A percentile compares a stretch with the other conserved stretches of the same genome.
These are phyloP conservation scores for Xerocomellus dryophilus DNA, from an alignment of 768 basidiomycete genomes.

Conservation along the genomic window DNA sequence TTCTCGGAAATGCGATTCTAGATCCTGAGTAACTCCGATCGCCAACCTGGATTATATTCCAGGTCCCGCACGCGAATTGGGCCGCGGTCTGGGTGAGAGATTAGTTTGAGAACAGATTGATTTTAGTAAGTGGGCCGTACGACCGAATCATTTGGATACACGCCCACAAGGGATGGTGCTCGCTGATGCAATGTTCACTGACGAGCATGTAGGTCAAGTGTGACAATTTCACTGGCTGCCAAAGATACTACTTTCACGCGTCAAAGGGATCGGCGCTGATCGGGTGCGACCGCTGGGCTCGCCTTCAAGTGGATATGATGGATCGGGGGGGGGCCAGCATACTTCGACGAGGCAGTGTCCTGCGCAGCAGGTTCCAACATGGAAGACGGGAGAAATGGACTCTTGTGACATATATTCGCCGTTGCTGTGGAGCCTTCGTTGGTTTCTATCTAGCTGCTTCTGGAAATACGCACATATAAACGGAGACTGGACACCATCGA, in stretches of 20 bases:
- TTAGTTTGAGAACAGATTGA: neutral
- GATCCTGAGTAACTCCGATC: neutral
- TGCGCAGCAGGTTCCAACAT: neutral
- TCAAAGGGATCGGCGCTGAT: neutral
- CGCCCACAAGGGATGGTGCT: too few relatives aligned
- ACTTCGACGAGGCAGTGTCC: neutral
- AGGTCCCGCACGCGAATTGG: neutral
- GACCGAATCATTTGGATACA: too few relatives aligned
- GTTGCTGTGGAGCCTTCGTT: neutral
- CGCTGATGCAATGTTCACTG: too few relatives aligned
- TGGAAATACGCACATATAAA: neutral
- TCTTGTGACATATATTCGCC: neutral
- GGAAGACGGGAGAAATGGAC: too few relatives aligned
- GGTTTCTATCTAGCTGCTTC: neutral
- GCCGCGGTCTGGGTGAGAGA: neutral
- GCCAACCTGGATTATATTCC: neutral
- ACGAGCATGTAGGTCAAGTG: neutral
- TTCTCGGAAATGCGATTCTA: neutral
- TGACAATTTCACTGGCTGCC: neutral
- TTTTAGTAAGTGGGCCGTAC: neutral
- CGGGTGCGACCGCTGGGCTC: too few relatives aligned
- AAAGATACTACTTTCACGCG: neutral
- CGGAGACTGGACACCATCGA: neutral
- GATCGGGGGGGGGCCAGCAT: too few relatives aligned
- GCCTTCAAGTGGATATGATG: neutral